Evolutionary conservation across 2,329 filamentous ascomycete genomes (phyloP), one percentile per base, ranked within the genome.

Genomic region (Ophiostoma triangulosporum): DNA sequence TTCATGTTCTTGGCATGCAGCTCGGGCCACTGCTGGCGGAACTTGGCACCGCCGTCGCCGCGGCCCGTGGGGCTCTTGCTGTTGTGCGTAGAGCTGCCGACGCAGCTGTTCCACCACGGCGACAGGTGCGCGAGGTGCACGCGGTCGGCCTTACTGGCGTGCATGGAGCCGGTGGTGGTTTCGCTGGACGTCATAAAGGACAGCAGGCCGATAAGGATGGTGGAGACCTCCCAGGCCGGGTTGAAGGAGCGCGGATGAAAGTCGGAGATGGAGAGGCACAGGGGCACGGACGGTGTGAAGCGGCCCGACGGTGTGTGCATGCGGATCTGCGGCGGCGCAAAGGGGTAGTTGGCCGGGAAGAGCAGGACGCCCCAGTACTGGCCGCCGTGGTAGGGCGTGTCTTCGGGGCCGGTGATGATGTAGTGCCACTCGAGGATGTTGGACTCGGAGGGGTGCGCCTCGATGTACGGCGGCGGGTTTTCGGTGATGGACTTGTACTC

Each of bases 131-230:
- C 89, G 50, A 89, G 80, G 62, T 84, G 78, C 66, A 81, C 84
- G 57, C 91, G 80, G 72, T 97, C 90, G 3, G 78, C 73, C 50
- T 87, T 79, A 0, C 80, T 84, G 17, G 83, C 87, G 6, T 84
- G 83, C 29, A 98, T 80, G 29, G 84, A 90, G 2, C 93, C 93
- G 0, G 93, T 97, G 0, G 93, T 98, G 86, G 97, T 96, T 72
- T 98, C 93, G 65, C 98, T 91, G 60, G 87, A 88, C 2, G 91
- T 97, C 93, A 98, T 98, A 70, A 98, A 98, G 36, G 86, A 94
- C 58, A 97, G 74, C 27, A 98, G 78, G 9, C 93, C 93, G 53
- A 95, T 94, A 15, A 98, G 73, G 59, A 98, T 98, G 0, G 93
- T 98, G 53, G 86, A 91, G 7, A 98, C 93, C 64, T 95, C 91